Conservation (phyloP, 176 grass and related monocot genomes). For the Lolium rigidum region DNA sequence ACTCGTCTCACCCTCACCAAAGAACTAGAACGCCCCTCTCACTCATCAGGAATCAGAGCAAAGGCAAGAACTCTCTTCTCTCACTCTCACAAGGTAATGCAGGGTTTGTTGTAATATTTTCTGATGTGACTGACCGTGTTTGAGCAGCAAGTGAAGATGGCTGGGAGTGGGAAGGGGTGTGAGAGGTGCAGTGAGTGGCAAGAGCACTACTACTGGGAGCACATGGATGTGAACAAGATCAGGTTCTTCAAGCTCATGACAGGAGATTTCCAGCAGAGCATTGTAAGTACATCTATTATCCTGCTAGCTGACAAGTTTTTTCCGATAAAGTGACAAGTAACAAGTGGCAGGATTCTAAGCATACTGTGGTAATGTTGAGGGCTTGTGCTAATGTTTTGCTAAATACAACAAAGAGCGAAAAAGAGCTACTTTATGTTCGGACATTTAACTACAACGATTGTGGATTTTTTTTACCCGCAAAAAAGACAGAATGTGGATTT, state of each 20-base stretch:
- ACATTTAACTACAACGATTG: not conserved
- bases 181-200: constrained; percentile 46
- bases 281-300: constrained; percentile 33
- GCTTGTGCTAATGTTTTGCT: not conserved
- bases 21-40: not conserved
- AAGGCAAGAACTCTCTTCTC: constrained; percentile 17
- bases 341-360: not conserved
- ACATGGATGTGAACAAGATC: constrained; percentile 41
- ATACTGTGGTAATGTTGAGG: not conserved
- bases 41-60: not conserved
- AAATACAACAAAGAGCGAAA: not conserved
- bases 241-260: constrained; percentile 48
- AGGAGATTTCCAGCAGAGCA: constrained; percentile 33
- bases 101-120: not conserved
- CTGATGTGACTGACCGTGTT: not conserved
- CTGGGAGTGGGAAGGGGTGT: not conserved
- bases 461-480: not conserved
- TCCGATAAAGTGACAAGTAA: not conserved
- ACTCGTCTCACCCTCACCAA: constrained; percentile 6
- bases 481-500: not conserved
- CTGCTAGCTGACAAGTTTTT: not conserved
- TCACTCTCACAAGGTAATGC: not conserved
- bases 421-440: not conserved
- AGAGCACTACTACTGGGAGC: constrained; percentile 56
- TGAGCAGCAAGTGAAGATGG: constrained; percentile 18